Conservation (phyloP, 805 yeast species). For the Spathaspora sp. region DNA sequence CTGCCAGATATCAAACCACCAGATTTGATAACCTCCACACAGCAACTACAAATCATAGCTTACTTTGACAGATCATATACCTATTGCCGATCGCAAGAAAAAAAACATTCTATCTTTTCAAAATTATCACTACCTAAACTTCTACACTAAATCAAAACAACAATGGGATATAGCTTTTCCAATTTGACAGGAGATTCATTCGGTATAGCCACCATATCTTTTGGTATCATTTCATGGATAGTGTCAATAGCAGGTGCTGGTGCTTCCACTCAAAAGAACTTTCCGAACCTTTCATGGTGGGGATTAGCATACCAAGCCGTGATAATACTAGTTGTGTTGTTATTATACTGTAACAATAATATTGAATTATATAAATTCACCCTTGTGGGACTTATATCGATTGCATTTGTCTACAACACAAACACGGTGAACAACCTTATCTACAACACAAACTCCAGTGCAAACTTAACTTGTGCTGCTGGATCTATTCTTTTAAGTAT, state of each 20-base stretch:
- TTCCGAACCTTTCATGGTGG: constrained; percentile 96
- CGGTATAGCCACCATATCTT: constrained; percentile 75
- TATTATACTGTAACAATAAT: constrained; percentile 55
- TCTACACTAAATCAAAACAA: neutral
- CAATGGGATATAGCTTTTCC: constrained; percentile 37
- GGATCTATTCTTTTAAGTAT: constrained; percentile 84
- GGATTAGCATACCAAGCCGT: constrained; percentile 78
- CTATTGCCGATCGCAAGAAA: too few species aligned
- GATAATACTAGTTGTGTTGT: constrained; percentile 47
- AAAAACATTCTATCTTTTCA: too few species aligned
- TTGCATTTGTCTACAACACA: constrained; percentile 81
- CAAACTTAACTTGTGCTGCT: constrained; percentile 84
- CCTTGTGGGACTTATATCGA: constrained; percentile 53
- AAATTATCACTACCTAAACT: neutral
- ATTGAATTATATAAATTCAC: constrained; percentile 66
- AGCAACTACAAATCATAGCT: too few species aligned
- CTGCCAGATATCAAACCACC: too few species aligned
- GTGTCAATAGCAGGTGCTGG: constrained; percentile 86
- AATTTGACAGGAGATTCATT: constrained; percentile 80
- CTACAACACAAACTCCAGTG: constrained; percentile 55
- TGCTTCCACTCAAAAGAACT: constrained; percentile 29
- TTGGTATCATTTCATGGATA: constrained; percentile 78
- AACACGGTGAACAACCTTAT: constrained; percentile 80
- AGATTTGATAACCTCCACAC: too few species aligned
- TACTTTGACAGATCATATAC: too few species aligned